These are phyloP conservation scores for Misopates orontium DNA, from an alignment of 257 asterid species.

Conservation along the genomic window DNA sequence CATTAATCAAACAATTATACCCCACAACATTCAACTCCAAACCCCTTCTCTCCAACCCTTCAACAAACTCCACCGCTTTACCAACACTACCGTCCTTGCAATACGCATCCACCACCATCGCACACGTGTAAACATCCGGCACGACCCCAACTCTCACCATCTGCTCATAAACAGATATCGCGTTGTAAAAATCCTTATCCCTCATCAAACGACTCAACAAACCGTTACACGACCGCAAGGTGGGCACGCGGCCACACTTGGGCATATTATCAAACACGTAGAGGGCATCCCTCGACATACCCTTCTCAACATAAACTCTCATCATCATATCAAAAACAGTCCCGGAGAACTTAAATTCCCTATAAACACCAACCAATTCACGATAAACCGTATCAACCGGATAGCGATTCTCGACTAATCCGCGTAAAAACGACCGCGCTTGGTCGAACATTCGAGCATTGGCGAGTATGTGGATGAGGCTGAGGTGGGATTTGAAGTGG, in stretches of 20 bases:
- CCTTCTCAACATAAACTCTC: constrained; percentile 57
- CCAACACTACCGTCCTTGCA: constrained; percentile 67
- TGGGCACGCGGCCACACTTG: constrained; percentile 66
- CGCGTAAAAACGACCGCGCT: constrained; percentile 47
- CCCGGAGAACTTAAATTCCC: constrained; percentile 65
- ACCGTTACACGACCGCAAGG: constrained; percentile 75
- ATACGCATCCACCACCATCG: constrained; percentile 75
- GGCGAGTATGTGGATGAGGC: constrained; percentile 65
- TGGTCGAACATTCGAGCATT: constrained; percentile 66
- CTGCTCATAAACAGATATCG: constrained; percentile 65
- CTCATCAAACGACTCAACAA: constrained; percentile 74
- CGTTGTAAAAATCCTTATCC: constrained; percentile 46
- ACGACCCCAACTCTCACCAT: constrained; percentile 62
- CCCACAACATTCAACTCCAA: constrained; percentile 65
- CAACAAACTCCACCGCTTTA: constrained; percentile 60
- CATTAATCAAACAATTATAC: constrained; percentile 80
- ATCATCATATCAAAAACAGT: constrained; percentile 78
- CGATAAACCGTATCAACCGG: constrained; percentile 40
- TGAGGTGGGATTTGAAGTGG: constrained; percentile 54
- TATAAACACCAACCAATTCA: constrained; percentile 54
- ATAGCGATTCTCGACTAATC: constrained; percentile 43
- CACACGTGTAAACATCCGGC: constrained; percentile 77
- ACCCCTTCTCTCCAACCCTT: constrained; percentile 57
- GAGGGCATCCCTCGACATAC: constrained; percentile 62
- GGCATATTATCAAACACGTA: constrained; percentile 88